Conservation (phyloP, 352 stramenopile species). For the Pythium brachiatum region DNA sequence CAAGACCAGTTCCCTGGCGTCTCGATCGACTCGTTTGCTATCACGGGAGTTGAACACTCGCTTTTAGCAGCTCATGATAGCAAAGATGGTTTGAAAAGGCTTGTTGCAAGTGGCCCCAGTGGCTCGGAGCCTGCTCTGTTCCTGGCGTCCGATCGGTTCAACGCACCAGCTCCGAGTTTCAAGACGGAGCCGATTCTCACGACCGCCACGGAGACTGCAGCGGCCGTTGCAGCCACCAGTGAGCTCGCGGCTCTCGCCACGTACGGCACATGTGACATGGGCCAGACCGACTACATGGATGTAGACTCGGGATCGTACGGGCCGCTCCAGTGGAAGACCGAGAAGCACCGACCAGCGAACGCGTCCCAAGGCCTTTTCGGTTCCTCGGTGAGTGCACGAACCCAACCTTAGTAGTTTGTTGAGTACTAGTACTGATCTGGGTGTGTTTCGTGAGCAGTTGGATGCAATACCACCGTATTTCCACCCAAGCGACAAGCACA, state of each 20-base stretch:
- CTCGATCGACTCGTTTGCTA: constrained; percentile 21
- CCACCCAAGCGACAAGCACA: constrained; percentile 21
- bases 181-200: constrained; percentile 11
- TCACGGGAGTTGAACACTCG: constrained; percentile 6
- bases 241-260: constrained; percentile 20
- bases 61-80: constrained; percentile 20
- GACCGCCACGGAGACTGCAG: background rate
- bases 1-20: constrained; percentile 10
- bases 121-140: background rate
- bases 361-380: constrained; percentile 5
- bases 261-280: constrained; percentile 19
- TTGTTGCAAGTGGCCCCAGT: constrained; percentile 11
- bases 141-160: background rate
- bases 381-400: constrained; percentile 6
- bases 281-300: constrained; percentile 24
- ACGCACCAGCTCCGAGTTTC: background rate
- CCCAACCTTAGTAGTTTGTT: too few species aligned
- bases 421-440: too few species aligned
- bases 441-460: constrained; percentile 7
- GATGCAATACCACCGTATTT: constrained; percentile 17
- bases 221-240: constrained; percentile 1
- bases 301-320: constrained; percentile 21
- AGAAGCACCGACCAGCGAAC: constrained; percentile 8
- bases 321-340: constrained; percentile 21
- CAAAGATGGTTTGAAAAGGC: constrained; percentile 27